Percentiles rank a stretch among this genome's conserved stretches.
Evolutionary conservation across 768 basidiomycete species (phyloP).

Genomic region (Hericium alpestre): DNA sequence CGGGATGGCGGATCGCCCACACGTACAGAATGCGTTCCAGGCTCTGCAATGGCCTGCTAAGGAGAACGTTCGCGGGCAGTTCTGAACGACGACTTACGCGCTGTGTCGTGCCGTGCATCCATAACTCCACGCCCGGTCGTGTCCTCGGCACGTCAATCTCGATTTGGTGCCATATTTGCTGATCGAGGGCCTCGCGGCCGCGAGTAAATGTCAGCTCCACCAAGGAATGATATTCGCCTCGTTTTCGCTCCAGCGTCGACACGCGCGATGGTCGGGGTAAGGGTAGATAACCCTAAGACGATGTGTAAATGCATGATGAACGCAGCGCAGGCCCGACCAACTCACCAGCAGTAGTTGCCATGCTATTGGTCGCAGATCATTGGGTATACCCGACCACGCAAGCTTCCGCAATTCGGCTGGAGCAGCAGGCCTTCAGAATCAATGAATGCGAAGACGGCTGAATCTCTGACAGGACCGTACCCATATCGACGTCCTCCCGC

Average conservation of each 20-base stretch:
- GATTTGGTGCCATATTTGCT: slow-evolving; percentile 99
- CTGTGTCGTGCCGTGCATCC: slow-evolving; percentile 87
- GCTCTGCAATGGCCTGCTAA: slow-evolving; percentile 37
- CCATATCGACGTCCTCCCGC: slow-evolving; percentile 72
- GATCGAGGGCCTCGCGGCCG: slow-evolving; percentile 78
- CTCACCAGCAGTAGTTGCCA: slow-evolving; percentile 91
- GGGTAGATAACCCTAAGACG: slow-evolving; percentile 78
- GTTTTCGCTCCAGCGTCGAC: slow-evolving; percentile 75
- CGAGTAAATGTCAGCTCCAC: slow-evolving; percentile 85
- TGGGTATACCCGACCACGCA: slow-evolving; percentile 90
- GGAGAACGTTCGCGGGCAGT: not conserved
- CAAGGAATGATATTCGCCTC: slow-evolving; percentile 83
- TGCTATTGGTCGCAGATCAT: slow-evolving; percentile 76
- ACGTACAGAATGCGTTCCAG: slow-evolving; percentile 94
- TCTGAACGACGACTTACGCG: slow-evolving; percentile 40
- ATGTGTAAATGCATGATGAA: slow-evolving; percentile 3
- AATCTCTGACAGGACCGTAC: slow-evolving; percentile 30
- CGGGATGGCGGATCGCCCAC: slow-evolving; percentile 98
- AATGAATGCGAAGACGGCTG: no score
- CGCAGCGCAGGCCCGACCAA: slow-evolving; percentile 8
- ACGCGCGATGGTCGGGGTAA: slow-evolving; percentile 66
- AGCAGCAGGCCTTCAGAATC: no score
- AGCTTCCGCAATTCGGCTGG: slow-evolving; percentile 79
- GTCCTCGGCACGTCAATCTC: slow-evolving; percentile 97
- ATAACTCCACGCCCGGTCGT: slow-evolving; percentile 78